Evolutionary conservation across 768 basidiomycete species (phyloP), one percentile per base, ranked within the genome.

Genomic region (Macrolepiota fuliginosa): DNA sequence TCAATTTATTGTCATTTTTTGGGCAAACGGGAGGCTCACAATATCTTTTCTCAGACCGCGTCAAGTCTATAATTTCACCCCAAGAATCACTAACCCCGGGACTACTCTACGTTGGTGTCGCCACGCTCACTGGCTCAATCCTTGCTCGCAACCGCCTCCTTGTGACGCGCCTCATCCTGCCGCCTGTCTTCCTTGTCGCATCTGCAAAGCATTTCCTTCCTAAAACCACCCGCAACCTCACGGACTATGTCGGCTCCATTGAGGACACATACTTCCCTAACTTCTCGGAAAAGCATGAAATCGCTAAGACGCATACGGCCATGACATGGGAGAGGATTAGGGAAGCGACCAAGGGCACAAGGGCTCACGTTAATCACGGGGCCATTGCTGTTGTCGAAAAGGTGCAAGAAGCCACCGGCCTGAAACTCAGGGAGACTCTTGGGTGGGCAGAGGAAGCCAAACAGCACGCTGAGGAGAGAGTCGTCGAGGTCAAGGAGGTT

Each of bases 131-230:
- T 3, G 93, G 91, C 1, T 94, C 94, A 60, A 89, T 98, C 67
- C 67, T 98, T 59, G 85, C 91, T 0, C 89, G 95, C 46, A 90
- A 89, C 66, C 87, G 95, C 64, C 70, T 78, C 56, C 74, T 95
- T 57, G 80, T 87, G 35, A 75, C 85, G 4, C 90, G 96, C 19
- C 67, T 90, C 55, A 63, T 90, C 49, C 81, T 95, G 13, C 96
- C 96, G 0, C 91, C 96, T 0, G 62, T 85, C 24, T 83, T 94
- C 72, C 75, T 94, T 65, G 57, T 89, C 60, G 70, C 83, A 62
- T 87, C 95, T 29, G 77, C 89, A 49, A 79, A 85, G 58, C 87
- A 96, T 72, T 96, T 97, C 85, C 85, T 97, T 45, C 96, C 96
- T 3, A 81, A 89, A 71, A 92, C 92, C 5, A 81, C 90, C 1